Evolutionary conservation across 116 monocot species (phyloP), one percentile per base, ranked within the genome.

Genomic region (Iris pallida): DNA sequence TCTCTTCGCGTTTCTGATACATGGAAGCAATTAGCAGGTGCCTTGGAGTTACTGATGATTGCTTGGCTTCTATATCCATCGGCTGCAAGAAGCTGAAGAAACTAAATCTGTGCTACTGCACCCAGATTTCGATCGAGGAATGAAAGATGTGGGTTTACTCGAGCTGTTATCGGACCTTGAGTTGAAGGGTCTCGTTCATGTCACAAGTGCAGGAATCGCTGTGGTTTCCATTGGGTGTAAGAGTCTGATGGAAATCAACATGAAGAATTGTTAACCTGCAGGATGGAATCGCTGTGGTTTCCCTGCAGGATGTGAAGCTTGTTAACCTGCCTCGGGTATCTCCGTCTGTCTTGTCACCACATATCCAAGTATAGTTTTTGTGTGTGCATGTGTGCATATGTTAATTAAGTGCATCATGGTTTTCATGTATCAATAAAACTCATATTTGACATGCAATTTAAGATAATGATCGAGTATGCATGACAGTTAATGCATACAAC

Each of bases 31-130:
- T 41, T 53, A 41, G 47, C 89, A 93, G 90, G 41, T 90, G 90
- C 68, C 73, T 42, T 17, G 81, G 70, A 20, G 52, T 94, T 47
- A 76, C 73, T 5, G 90, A 94, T 61, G 79, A 86, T 53, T 85
- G 88, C 5, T 20, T 95, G 75, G 79, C 77, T 55, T 71, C 66
- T 7, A 44, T 90, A 48, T 75, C 88, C 9, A 30, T 18, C 15
- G 90, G 90, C 7, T 95, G 90, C 85, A 85, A 76, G 73, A 83
- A 75, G 53, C 54, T 95, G 20, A 90, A 74, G 75, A 88, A 76
- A 67, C 68, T 95, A 47, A 95, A 95, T 57, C 16, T 90, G 13
- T 90, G 95, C 58, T 95, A 95, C 68, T 95, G 95, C 58, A 72
- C 15, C 3, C 68, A 82, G 75, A 95, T 95, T 14, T 82, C 86